Base-by-base conservation (phyloP, 164 flowering plant genomes). In the Umbellularia californica region DNA sequence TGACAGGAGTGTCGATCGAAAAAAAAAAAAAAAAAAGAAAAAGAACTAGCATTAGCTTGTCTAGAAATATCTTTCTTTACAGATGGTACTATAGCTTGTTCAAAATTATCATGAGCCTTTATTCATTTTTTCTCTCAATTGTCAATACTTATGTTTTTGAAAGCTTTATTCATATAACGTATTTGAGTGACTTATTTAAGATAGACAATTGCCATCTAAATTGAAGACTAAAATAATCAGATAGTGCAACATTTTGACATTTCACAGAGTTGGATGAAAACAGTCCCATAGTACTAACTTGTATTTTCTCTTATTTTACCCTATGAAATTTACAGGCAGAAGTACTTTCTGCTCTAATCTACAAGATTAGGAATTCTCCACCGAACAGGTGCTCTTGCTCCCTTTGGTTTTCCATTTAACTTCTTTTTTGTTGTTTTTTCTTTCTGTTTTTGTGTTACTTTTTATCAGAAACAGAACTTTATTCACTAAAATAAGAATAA, bases 341-440 rank as follows among this genome's bases (percentile, higher is more conserved):
- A 78, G 98, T 94, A 77, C 88, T 91, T 68, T 75, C 97, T 24
- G 95, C 86, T 41, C 88, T 94, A 30, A 50, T 85, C 52, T 90
- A 92, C 89, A 89, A 81, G 85, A 83, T 92, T 20, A 79, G 87
- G 50, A 92, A 87, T 80, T 93, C 97, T 35, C 87, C 97, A 67
- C 85, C 92, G 19, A 82, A 90, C 85, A 93, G 98, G 95, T 90
- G 83, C 4, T 28, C n/a, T 41, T n/a, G n/a, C 50, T 69, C 24
- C 55, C 71, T 27, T 67, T 13, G 41, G 28, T 15, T 17, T 41
- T 28, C 50, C 28, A 67, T 13, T 28, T 27, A 24, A 9, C 11
- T 12, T 22, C 15, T 66, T 30, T 25, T 30, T 28, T 50, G 4
- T 47, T 58, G 24, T 20, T 10, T 19, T 24, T 58, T 41, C 23